Conservation (phyloP, 1,139 yeast species). For the Hyphopichia burtonii region DNA sequence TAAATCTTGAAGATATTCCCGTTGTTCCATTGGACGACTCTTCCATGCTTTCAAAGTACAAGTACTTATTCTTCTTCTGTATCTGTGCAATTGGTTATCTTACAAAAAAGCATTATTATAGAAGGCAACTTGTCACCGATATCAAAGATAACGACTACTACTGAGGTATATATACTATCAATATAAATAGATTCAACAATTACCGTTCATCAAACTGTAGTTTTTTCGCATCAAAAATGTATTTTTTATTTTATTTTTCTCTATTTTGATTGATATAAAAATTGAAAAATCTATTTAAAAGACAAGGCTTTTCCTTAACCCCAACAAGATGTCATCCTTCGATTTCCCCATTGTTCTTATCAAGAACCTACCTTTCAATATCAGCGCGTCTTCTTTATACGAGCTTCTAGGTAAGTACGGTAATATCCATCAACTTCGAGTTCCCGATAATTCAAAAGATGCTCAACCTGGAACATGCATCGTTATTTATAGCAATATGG, state of each 20-base stretch:
- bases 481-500: constrained; percentile 51
- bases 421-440: constrained; percentile 53
- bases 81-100: constrained; percentile 12
- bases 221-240: background rate
- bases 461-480: constrained; percentile 53
- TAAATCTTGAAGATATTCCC: background rate
- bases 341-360: constrained; percentile 53
- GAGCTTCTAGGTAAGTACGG: constrained; percentile 59
- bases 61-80: constrained; percentile 17
- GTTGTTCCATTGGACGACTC: constrained; percentile 1
- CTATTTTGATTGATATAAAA: too few species aligned
- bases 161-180: too few species aligned
- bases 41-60: constrained; percentile 1
- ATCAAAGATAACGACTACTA: constrained; percentile 27
- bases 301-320: too few species aligned
- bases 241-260: too few species aligned
- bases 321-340: background rate
- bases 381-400: constrained; percentile 48
- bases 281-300: background rate
- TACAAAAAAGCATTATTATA: constrained; percentile 18
- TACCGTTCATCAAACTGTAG: too few species aligned
- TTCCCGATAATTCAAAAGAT: constrained; percentile 36
- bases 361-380: constrained; percentile 58
- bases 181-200: too few species aligned
- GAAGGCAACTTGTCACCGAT: constrained; percentile 26